phyloP scores from a whole-genome alignment of 139 green algal species.

The Tetraselmis striata region DNA sequence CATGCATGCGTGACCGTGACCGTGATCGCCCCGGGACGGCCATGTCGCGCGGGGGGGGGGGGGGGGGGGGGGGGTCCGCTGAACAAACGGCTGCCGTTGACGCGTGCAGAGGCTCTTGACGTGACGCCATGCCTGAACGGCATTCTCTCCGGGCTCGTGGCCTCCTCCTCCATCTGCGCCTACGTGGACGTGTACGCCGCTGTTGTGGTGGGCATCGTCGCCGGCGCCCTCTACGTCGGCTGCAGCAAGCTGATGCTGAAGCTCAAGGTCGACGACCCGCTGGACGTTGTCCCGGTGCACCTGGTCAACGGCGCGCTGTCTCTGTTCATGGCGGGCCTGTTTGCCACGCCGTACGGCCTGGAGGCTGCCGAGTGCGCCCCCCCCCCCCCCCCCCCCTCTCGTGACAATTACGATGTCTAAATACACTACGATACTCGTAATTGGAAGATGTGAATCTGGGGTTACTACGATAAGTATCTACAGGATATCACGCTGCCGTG shows the following conservation, averaged over 20 bases:
- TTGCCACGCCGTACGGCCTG: slow-evolving; percentile 23
- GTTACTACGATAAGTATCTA: too few relatives aligned
- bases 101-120: slow-evolving; percentile 37
- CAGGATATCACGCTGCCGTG: too few relatives aligned
- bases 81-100: too few relatives aligned
- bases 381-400: too few relatives aligned
- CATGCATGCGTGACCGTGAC: too few relatives aligned
- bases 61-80: too few relatives aligned
- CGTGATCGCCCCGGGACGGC: too few relatives aligned
- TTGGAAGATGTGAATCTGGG: too few relatives aligned
- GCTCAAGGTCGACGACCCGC: slow-evolving; percentile 35
- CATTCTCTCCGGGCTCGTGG: slow-evolving; percentile 34
- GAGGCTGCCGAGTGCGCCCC: background rate
- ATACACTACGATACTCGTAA: too few relatives aligned
- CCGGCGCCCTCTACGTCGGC: slow-evolving; percentile 27
- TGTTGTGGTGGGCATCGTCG: slow-evolving; percentile 22
- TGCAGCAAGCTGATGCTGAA: slow-evolving; percentile 29
- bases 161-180: slow-evolving; percentile 25
- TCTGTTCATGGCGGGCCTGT: slow-evolving; percentile 27
- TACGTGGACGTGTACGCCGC: slow-evolving; percentile 41
- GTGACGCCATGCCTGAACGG: slow-evolving; percentile 34
- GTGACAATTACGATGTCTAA: too few relatives aligned
- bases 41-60: too few relatives aligned
- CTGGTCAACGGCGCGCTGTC: slow-evolving; percentile 22
- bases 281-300: slow-evolving; percentile 34